These are phyloP conservation scores for Malassezia brasiliensis DNA, from an alignment of 1,284 basidiomycete genomes.

Conservation along the genomic window DNA sequence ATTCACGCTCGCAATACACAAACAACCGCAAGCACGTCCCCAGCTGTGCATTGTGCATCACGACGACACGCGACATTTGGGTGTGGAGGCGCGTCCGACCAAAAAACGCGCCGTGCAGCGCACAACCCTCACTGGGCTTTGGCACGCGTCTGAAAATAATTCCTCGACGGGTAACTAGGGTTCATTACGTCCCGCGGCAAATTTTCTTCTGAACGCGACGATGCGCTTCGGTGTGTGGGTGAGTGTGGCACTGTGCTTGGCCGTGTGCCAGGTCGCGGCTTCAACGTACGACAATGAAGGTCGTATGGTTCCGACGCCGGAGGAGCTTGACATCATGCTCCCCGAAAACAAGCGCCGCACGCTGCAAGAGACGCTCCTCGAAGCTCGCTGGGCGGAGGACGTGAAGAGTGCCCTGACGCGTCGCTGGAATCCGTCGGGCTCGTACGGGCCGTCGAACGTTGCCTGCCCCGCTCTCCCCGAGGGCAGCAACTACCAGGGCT, in stretches of 20 bases:
- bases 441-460: constrained; percentile 30
- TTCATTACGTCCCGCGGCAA: too few species aligned
- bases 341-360: not conserved
- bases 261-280: not conserved
- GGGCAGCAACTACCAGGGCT: constrained; percentile 19
- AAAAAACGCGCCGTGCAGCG: not conserved
- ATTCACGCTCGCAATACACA: constrained; percentile 5
- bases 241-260: not conserved
- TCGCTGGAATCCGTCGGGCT: constrained; percentile 25
- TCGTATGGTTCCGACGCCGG: not conserved
- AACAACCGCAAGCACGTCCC: not conserved
- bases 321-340: constrained; percentile 1
- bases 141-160: not conserved
- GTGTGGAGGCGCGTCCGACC: not conserved
- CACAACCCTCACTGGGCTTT: constrained; percentile 8
- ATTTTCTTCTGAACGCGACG: not conserved
- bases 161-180: not conserved
- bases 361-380: not conserved
- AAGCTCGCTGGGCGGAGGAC: constrained; percentile 11
- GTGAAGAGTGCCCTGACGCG: constrained; percentile 15
- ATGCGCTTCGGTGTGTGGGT: not conserved
- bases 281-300: not conserved
- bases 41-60: not conserved
- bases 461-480: constrained; percentile 30
- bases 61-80: constrained; percentile 16